phyloP scores from a whole-genome alignment of 257 asterid genomes.

The Gynochthodes officinalis region DNA sequence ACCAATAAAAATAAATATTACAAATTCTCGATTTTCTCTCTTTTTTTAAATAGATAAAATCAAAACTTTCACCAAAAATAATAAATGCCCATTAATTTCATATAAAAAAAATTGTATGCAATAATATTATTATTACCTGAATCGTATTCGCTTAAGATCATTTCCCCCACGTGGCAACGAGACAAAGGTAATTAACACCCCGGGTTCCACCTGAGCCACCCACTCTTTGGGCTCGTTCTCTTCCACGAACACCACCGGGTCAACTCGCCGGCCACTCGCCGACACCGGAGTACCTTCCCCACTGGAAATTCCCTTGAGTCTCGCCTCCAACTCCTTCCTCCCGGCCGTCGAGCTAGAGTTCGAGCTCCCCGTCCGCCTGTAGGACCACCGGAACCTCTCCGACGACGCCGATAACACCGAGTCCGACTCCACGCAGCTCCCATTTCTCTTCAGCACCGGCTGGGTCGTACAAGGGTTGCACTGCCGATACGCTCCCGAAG shows the following conservation, averaged over 20 bases:
- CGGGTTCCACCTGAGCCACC: conserved; percentile 99
- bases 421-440: conserved; percentile 42
- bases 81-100: conserved; percentile 4
- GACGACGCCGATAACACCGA: conserved; percentile 39
- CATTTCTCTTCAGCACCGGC: conserved; percentile 37
- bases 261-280: conserved; percentile 89
- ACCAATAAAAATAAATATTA: not conserved
- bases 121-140: conserved; percentile 52
- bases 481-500: conserved; percentile 88
- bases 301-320: conserved; percentile 86
- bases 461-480: conserved; percentile 71
- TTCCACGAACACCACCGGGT: conserved; percentile 80
- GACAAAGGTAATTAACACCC: conserved; percentile 86
- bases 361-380: conserved; percentile 80
- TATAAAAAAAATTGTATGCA: too few relatives aligned
- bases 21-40: too few relatives aligned
- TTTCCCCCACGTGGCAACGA: conserved; percentile 94
- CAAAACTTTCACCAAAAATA: not conserved
- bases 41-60: too few relatives aligned
- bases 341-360: conserved; percentile 68
- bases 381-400: conserved; percentile 81
- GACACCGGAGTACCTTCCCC: conserved; percentile 87
- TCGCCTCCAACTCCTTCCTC: conserved; percentile 82
- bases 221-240: conserved; percentile 95
- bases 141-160: conserved; percentile 90